These are phyloP conservation scores for Aureobasidium sp. DNA, from an alignment of 2,329 filamentous ascomycete genomes.

Conservation along the genomic window DNA sequence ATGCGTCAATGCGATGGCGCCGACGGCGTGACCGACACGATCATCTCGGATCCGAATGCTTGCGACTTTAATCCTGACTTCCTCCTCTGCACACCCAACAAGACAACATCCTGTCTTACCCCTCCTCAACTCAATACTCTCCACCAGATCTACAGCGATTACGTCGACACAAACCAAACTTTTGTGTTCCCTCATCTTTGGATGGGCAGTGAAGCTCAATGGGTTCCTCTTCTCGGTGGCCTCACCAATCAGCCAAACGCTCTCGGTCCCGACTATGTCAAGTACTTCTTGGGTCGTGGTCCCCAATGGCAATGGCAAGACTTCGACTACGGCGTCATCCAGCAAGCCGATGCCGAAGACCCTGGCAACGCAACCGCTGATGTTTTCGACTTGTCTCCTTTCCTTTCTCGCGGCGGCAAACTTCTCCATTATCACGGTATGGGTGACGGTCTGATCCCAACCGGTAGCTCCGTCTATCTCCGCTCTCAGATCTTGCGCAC, in stretches of 20 bases:
- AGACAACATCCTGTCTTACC: conserved; percentile 35
- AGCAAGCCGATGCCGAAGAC: conserved; percentile 34
- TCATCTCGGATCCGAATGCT: conserved; percentile 41
- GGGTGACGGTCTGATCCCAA: conserved; percentile 41
- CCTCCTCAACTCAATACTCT: conserved; percentile 38
- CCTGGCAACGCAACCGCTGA: conserved; percentile 46
- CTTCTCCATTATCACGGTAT: conserved; percentile 40
- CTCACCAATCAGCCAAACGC: conserved; percentile 27
- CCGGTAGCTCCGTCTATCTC: conserved; percentile 46
- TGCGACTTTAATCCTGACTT: conserved; percentile 41
- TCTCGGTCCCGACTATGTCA: conserved; percentile 33
- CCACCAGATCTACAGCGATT: conserved; percentile 38
- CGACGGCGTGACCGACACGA: conserved; percentile 45
- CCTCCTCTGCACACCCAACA: conserved; percentile 33
- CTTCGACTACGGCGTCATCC: conserved; percentile 35
- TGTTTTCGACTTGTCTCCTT: conserved; percentile 42
- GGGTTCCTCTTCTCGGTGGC: conserved; percentile 31
- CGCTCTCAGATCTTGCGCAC: conserved; percentile 40
- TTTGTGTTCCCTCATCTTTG: conserved; percentile 36
- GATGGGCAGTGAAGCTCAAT: conserved; percentile 34
- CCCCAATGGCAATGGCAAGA: conserved; percentile 33
- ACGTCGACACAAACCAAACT: conserved; percentile 35
- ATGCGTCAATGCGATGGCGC: conserved; percentile 45
- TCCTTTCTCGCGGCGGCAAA: conserved; percentile 38
- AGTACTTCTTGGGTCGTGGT: conserved; percentile 38